Evolutionary conservation across 2,329 filamentous ascomycete genomes (phyloP).

Genomic region (Talaromyces sp.): DNA sequence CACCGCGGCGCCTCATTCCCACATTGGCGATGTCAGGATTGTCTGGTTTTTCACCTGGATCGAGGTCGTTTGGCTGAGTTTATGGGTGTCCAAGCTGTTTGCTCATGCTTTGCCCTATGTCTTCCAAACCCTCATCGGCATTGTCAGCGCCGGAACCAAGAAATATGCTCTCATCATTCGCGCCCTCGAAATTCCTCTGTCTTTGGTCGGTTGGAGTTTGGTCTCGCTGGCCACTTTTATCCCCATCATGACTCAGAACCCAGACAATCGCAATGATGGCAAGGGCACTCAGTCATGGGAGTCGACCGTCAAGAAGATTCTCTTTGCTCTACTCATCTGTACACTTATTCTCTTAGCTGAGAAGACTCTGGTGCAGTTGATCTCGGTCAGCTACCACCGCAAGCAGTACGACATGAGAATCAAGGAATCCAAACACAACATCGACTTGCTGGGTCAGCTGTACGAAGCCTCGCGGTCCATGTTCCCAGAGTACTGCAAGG

Average conservation of each 20-base stretch:
- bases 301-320: conserved; percentile 50
- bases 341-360: conserved; percentile 53
- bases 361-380: conserved; percentile 57
- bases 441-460: conserved; percentile 73
- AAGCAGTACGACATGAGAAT: conserved; percentile 66
- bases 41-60: conserved; percentile 61
- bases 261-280: conserved; percentile 24
- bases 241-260: conserved; percentile 43
- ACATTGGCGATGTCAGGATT: conserved; percentile 51
- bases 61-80: conserved; percentile 57
- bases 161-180: conserved; percentile 57
- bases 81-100: conserved; percentile 58
- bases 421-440: conserved; percentile 81
- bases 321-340: conserved; percentile 53
- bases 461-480: conserved; percentile 84
- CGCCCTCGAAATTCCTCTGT: conserved; percentile 55
- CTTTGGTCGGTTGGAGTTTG: conserved; percentile 55
- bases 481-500: conserved; percentile 86
- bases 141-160: conserved; percentile 58
- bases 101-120: conserved; percentile 53
- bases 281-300: conserved; percentile 44
- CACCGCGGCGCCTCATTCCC: conserved; percentile 41
- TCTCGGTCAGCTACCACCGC: conserved; percentile 63
- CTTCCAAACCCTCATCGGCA: conserved; percentile 57
- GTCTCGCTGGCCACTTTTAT: conserved; percentile 56